A percentile compares a stretch with the other conserved stretches of the same genome.
phyloP scores from a whole-genome alignment of 2,329 filamentous ascomycete species.

The Trichoderma breve region DNA sequence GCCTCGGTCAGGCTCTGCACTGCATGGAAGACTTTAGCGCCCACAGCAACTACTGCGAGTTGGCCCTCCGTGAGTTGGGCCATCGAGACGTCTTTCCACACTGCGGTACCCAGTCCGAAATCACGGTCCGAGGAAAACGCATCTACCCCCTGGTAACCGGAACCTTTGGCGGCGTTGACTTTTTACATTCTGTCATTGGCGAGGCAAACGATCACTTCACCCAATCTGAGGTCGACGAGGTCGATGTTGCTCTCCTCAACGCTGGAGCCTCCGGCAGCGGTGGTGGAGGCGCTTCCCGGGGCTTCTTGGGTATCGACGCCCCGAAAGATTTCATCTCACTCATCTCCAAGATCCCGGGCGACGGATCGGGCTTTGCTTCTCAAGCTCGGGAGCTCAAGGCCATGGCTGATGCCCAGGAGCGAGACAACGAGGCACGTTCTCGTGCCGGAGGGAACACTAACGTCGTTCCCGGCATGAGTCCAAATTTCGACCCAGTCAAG shows the following conservation, averaged over 20 bases:
- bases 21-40: constrained; percentile 78
- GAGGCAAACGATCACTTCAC: constrained; percentile 83
- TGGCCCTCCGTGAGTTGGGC: constrained; percentile 72
- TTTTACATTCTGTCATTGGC: constrained; percentile 73
- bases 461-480: constrained; percentile 70
- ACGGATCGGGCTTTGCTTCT: constrained; percentile 62
- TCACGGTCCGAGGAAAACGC: constrained; percentile 60
- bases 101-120: constrained; percentile 64
- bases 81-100: constrained; percentile 80
- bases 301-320: constrained; percentile 42
- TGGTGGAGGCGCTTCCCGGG: constrained; percentile 37
- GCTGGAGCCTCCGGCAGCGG: constrained; percentile 52
- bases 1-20: constrained; percentile 72
- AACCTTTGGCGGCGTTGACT: constrained; percentile 76
- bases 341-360: constrained; percentile 70
- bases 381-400: constrained; percentile 64
- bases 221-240: constrained; percentile 79
- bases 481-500: constrained; percentile 74
- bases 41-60: constrained; percentile 81
- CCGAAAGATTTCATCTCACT: constrained; percentile 66
- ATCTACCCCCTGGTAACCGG: constrained; percentile 74
- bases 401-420: constrained; percentile 61
- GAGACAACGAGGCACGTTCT: constrained; percentile 46
- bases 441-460: constrained; percentile 49
- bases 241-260: constrained; percentile 70